Evolutionary conservation across 176 grass and related monocot genomes (phyloP), one percentile per base, ranked within the genome.

Genomic region (Aechmea fasciata): DNA sequence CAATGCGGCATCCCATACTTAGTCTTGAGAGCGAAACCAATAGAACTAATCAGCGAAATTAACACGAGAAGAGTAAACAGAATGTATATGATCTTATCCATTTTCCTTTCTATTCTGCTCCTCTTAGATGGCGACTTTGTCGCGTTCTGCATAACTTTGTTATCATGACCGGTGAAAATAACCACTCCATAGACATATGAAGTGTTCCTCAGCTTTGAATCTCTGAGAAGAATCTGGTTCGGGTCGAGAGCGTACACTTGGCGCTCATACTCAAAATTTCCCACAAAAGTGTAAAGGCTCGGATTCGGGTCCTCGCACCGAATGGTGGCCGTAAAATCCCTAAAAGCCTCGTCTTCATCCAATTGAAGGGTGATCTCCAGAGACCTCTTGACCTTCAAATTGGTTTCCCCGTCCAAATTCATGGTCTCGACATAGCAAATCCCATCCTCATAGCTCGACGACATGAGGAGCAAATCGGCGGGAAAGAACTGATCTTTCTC

Each of bases 401-500:
- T 99, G 0, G 94, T 99, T 65, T 93, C 94, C 0, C 90, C 94
- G 14, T 99, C 90, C 64, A 99, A 91, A 78, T 93, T 99, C 94
- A 99, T 99, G 4, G 94, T 99, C 84, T 99, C 94, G 3, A 99
- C 94, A 29, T 99, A 99, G 79, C 94, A 93, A 63, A 99, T 93
- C 71, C 94, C 94, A 48, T 99, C 94, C 75, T 99, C 90, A 11
- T 93, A 99, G 79, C 94, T 99, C 0, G 94, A 93, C 0, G 89
- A 90, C 64, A 99, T 13, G 12, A 99, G 78, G 66, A 93, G 64
- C 33, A 99, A 71, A 61, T 99, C 94, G 10, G 94, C 94, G 15
- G 94, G 94, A 62, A 99, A 99, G 77, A 93, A 99, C 66, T 99
- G 84, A 75, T 99, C 94, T 85, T 99, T 99, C 76, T 99, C 89